Evolutionary conservation across 2,329 filamentous ascomycete species (phyloP), one percentile per base, ranked within the genome.

Genomic region (Mariannaea elegans): DNA sequence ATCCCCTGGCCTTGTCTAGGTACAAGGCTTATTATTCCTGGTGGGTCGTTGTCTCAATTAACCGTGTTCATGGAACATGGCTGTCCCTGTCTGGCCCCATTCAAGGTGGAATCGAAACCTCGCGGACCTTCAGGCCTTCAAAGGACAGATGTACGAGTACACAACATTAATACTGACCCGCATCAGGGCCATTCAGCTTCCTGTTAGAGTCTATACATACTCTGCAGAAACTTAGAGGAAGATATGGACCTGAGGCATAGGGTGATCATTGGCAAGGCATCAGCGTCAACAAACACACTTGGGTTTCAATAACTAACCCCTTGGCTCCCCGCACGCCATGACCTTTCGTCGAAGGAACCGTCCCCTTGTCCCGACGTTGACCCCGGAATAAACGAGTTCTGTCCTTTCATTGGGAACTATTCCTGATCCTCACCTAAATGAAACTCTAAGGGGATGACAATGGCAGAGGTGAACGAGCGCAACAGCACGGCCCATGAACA

Each of bases 1-100:
- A 54, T 55, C 42, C 56, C 61, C 56, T 66, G 52, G 34, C 52
- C 59, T 45, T 56, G 16, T 32, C 52, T 54, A 32, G 53, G 59
- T 61, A 49, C 64, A 56, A 58, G 54, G 59, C 54, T 51, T 5
- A 42, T 38, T 50, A 57, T 42, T 45, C 44, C 36, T 46, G 38
- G 54, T 49, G 48, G 59, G 42, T 44, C 44, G 29, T 44, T 36
- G 14, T 34, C 19, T 53, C 44, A 5, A n/a, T 39, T 12, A 49
- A 46, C 44, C 49, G 46, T 52, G 53, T 31, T 31, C 34, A 53
- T 51, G 51, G 56, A 36, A 36, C 34, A 53, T 51, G 51, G 56
- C 52, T 52, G 53, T 44, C 62, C 50, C 54, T 63, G 48, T 39
- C 46, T 56, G 47, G 56, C 41, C 48, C 18, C 45, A 49, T 51